Conservation (phyloP, 2,329 filamentous ascomycete species). For the Calonectria leucothoes region DNA sequence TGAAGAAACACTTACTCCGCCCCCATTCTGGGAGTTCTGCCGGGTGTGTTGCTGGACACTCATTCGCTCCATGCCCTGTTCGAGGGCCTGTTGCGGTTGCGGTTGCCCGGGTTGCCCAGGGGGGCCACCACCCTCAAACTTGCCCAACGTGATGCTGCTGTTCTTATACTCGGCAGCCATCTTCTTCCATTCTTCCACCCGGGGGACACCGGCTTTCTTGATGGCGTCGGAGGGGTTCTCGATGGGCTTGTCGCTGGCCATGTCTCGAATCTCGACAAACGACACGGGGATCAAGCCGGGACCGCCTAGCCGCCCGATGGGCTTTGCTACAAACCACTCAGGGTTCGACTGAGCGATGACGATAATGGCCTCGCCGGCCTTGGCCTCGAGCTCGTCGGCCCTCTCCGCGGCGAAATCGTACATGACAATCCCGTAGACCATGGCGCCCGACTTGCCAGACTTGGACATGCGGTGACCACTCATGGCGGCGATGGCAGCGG, state of each 20-base stretch:
- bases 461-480: slow-evolving; percentile 62
- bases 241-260: slow-evolving; percentile 87
- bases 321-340: slow-evolving; percentile 99
- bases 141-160: slow-evolving; percentile 95
- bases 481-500: slow-evolving; percentile 33
- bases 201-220: slow-evolving; percentile 87
- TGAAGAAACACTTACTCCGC: slow-evolving; percentile 35
- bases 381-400: slow-evolving; percentile 95
- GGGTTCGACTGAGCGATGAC: slow-evolving; percentile 98
- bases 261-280: slow-evolving; percentile 96
- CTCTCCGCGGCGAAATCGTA: slow-evolving; percentile 97
- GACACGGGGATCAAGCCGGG: slow-evolving; percentile 96
- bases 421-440: slow-evolving; percentile 97
- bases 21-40: slow-evolving; percentile 42
- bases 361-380: slow-evolving; percentile 95
- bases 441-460: slow-evolving; percentile 73
- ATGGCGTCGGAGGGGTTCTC: slow-evolving; percentile 87
- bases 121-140: slow-evolving; percentile 74
- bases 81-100: slow-evolving; percentile 58
- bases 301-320: slow-evolving; percentile 95
- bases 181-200: slow-evolving; percentile 99
- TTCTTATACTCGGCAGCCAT: slow-evolving; percentile 99
- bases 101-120: slow-evolving; percentile 45
- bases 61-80: slow-evolving; percentile 81
- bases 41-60: slow-evolving; percentile 66